Evolutionary conservation across 352 stramenopile genomes (phyloP).

Genomic region (Phytophthora ohioensis): DNA sequence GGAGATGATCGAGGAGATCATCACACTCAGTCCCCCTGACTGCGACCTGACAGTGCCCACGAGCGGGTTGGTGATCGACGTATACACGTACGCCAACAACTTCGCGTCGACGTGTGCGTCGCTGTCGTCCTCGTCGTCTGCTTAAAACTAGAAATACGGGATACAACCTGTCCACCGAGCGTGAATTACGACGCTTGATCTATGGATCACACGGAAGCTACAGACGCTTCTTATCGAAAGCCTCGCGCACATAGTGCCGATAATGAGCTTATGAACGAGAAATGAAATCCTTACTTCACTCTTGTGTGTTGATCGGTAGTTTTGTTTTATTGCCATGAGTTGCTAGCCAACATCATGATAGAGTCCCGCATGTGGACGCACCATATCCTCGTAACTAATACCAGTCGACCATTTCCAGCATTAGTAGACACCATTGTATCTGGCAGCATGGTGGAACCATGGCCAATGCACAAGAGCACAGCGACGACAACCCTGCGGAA

Average conservation of each 20-base stretch:
- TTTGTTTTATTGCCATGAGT: no score
- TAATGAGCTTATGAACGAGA: no score
- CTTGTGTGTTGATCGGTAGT: no score
- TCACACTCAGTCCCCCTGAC: slow-evolving; percentile 32
- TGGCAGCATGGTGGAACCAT: background rate
- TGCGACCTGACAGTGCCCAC: slow-evolving; percentile 42
- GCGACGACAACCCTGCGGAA: background rate
- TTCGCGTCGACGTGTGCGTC: slow-evolving; percentile 14
- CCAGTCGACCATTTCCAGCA: background rate
- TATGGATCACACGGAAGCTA: no score
- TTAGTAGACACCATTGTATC: background rate
- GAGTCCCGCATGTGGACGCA: background rate
- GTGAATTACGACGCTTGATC: no score
- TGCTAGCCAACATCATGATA: no score
- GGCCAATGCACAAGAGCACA: background rate
- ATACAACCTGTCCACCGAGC: no score
- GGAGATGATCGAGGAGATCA: slow-evolving; percentile 28
- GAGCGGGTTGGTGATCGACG: slow-evolving; percentile 38
- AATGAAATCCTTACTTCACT: no score
- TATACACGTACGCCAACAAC: slow-evolving; percentile 30
- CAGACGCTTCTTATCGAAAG: no score
- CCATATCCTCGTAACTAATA: background rate
- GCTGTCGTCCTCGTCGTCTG: slow-evolving; percentile 5
- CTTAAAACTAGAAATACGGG: background rate
- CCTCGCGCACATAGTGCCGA: no score